Base-by-base conservation (phyloP, 106 monocot species). In the Posidonia australis region DNA sequence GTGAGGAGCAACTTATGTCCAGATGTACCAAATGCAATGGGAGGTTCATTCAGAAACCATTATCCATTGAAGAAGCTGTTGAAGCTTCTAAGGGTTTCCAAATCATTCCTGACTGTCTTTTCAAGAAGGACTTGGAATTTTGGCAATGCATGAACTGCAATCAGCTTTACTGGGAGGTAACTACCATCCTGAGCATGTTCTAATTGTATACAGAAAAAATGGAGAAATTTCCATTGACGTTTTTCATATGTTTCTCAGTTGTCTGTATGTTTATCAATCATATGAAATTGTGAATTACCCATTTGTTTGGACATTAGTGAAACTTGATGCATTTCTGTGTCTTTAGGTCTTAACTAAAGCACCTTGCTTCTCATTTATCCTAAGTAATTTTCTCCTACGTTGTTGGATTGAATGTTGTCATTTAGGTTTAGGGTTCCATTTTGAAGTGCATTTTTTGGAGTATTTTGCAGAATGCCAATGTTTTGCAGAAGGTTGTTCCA, bases 1-100 rank as follows among this genome's bases (percentile, higher is more conserved):
- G 76, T 29, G 84, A 98, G 75, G 87, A 98, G 29, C 77, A 81
- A 44, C 90, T 90, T 42, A 87, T 98, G 96, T 90, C 90, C 36
- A 84, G 96, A 64, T 98, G 96, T 65, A 90, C 96, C 67, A 90
- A 98, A 81, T 98, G 90, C 71, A 98, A 98, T 36, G 90, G 96
- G 5, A 77, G 66, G 56, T 96, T 96, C 70, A 85, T 90, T 77
- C 90, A 96, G 64, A 90, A 90, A 58, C 87, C 90, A 20, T 67
- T 98, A 26, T 82, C 74, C 30, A 72, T 79, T 31, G 90, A 98
- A 61, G 96, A 90, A 74, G 96, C 96, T 46, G 54, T 98, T 62
- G 80, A 76, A 78, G 90, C 96, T 62, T 77, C 90, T 21, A 98
- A 73, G 64, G 90, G 90, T 14, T 90, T 90, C 60, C 96, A 98